These are phyloP conservation scores for Apiospora sp. DNA, from an alignment of 2,329 filamentous ascomycete species.

Conservation along the genomic window DNA sequence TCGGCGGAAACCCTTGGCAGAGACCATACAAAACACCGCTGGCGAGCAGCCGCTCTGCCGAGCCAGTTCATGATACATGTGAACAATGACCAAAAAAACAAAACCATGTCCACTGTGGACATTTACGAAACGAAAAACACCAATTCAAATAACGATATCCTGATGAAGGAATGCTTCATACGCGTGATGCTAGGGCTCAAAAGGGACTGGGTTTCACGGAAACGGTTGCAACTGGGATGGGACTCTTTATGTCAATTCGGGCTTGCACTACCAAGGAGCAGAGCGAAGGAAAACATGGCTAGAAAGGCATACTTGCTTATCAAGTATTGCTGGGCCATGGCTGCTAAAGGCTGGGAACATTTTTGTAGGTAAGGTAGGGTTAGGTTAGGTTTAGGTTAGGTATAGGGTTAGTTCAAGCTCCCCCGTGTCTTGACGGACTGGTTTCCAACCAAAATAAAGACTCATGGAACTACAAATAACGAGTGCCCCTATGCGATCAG, in stretches of 20 bases:
- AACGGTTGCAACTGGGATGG: neutral
- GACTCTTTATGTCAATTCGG: neutral
- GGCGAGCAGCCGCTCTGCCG: neutral
- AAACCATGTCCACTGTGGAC: neutral
- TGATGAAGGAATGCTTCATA: constrained; percentile 12
- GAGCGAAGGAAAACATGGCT: neutral
- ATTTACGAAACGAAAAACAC: neutral
- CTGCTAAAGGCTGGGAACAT: neutral
- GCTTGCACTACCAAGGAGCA: neutral
- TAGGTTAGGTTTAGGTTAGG: neutral
- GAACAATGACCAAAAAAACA: constrained; percentile 1
- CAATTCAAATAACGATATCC: constrained; percentile 12
- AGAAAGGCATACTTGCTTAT: neutral
- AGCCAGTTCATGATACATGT: neutral
- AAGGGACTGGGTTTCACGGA: neutral
- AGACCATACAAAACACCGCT: neutral
- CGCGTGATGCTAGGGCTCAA: neutral
- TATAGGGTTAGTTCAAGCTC: neutral
- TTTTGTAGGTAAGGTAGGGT: neutral
- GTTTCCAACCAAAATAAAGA: neutral
- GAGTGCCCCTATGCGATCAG: neutral
- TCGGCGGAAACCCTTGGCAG: neutral
- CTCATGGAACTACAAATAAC: neutral
- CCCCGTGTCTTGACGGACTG: neutral
- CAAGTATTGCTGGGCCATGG: neutral